Base-by-base conservation (phyloP, 1,139 yeast species). In the Yamadazyma buinensis region DNA sequence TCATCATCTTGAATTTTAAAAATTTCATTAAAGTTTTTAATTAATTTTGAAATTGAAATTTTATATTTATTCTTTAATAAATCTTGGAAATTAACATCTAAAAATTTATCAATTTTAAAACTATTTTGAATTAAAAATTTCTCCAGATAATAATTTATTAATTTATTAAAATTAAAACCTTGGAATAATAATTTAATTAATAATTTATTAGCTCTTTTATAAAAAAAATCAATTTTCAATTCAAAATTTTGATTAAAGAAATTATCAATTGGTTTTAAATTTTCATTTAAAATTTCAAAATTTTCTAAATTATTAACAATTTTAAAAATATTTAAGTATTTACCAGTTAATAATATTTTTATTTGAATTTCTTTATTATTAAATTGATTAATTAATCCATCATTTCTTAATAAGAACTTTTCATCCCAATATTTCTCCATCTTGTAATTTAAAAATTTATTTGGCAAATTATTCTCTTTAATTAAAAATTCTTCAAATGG, bases 361-460 rank as follows among this genome's bases (percentile, higher is more conserved):
- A 64, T 65, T 47, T 83, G 85, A 1, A 80, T 55, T 2, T 71
- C 76, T n/a, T 64, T 64, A 33, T 65, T 59, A 7, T 66, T 57
- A 34, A 90, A 75, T 45, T 83, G 92, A 35, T 74, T 71, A 3
- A 94, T 78, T 15, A 88, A 52, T 0, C 94, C 95, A 49, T 85
- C 95, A 35, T 75, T 74, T 34, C 92, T 68, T 8, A 88, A 68
- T 9, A 86, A 75, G 54, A 76, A 92, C 38, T 87, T 76, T 40
- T 86, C 86, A 37, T 84, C 85, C 97, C 97, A 92, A 49, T 84
- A 81, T 40, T 82, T 80, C 46, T 88, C 95, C 39, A 79, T 70
- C 43, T 75, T 73, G 14, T 72, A 55, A 32, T 68, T 66, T 41
- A 72, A 70, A 7, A 71, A 48, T 17, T 62, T 63, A 10, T 51